A percentile compares a stretch with the other conserved stretches of the same genome.
phyloP scores from a whole-genome alignment of 169 alveolate genomes.

The Plasmodium cynomolgi region DNA sequence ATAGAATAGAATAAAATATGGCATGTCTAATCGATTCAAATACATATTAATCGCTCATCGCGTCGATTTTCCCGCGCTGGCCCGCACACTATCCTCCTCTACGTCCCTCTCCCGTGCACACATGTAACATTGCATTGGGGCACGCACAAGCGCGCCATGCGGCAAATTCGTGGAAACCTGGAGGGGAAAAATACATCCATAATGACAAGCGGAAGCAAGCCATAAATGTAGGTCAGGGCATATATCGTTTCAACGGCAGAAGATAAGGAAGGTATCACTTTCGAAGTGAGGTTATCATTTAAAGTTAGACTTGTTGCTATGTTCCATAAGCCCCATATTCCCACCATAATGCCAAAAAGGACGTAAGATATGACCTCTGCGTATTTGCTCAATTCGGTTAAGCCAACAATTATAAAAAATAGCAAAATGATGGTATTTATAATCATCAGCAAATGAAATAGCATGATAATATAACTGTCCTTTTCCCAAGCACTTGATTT shows the following conservation, averaged over 20 bases:
- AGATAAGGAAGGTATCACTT: background rate
- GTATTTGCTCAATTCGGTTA: constrained; percentile 19
- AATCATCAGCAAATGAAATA: constrained; percentile 75
- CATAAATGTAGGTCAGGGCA: constrained; percentile 71
- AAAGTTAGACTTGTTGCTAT: constrained; percentile 28
- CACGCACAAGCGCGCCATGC: background rate
- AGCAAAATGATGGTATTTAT: constrained; percentile 38
- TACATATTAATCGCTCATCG: background rate
- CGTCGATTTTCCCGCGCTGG: background rate
- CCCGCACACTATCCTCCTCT: background rate
- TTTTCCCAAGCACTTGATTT: constrained; percentile 56
- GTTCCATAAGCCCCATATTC: constrained; percentile 80
- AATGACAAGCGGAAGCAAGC: constrained; percentile 78
- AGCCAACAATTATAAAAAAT: constrained; percentile 47
- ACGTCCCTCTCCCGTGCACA: background rate
- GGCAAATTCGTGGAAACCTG: constrained; percentile 30
- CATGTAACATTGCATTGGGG: background rate
- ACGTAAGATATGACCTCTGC: constrained; percentile 76
- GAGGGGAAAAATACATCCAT: constrained; percentile 78
- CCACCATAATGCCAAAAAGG: constrained; percentile 58
- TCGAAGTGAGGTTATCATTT: constrained; percentile 2
- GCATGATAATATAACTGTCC: constrained; percentile 30
- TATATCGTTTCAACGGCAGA: constrained; percentile 75
- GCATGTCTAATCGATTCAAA: background rate
- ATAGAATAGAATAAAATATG: background rate